Conservation (phyloP, 1,284 basidiomycete genomes). For the Porogramme epimiltina region DNA sequence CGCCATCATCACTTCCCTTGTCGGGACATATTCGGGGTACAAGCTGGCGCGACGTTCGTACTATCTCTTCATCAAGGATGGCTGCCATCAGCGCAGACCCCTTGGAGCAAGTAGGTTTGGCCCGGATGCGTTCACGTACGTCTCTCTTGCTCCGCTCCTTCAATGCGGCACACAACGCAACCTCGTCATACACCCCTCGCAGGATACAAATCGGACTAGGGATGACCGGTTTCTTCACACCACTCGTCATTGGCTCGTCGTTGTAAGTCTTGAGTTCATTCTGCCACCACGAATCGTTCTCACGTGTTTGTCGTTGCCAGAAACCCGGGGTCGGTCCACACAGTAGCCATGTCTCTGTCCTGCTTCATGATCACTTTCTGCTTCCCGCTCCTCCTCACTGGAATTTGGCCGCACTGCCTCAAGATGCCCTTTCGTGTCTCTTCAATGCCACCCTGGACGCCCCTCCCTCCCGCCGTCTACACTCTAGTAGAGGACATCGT, state of each 20-base stretch:
- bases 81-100: conserved; percentile 29
- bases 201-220: conserved; percentile 30
- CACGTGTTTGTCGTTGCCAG: conserved; percentile 11
- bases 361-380: conserved; percentile 33
- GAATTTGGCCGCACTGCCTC: conserved; percentile 29
- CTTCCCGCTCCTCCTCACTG: conserved; percentile 32
- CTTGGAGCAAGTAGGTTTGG: conserved; percentile 34
- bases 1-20: conserved; percentile 36
- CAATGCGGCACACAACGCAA: not conserved
- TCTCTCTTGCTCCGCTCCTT: not conserved
- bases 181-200: not conserved
- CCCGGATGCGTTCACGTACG: conserved; percentile 33
- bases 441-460: conserved; percentile 31
- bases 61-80: conserved; percentile 30
- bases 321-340: conserved; percentile 28
- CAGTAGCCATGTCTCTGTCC: conserved; percentile 35
- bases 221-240: conserved; percentile 33
- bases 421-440: conserved; percentile 35
- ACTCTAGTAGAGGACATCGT: conserved; percentile 35
- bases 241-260: conserved; percentile 35
- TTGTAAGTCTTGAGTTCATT: conserved; percentile 29
- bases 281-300: no score
- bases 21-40: conserved; percentile 34
- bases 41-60: conserved; percentile 31
- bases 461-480: conserved; percentile 33